Base-by-base conservation (phyloP, 2,329 filamentous ascomycete genomes). In the Curvularia sp. region DNA sequence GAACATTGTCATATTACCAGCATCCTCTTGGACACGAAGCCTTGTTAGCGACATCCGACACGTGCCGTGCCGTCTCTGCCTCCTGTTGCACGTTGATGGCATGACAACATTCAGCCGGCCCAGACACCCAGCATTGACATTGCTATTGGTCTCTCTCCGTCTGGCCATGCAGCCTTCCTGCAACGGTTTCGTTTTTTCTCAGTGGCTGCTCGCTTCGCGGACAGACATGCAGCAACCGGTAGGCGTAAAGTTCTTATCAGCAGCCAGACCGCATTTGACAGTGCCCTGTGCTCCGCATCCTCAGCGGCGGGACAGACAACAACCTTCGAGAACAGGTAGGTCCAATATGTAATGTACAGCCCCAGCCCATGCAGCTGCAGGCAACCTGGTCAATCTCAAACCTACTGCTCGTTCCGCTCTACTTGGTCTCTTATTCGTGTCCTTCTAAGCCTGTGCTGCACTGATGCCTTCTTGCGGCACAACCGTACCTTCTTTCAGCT, bases 201-300 rank as follows among this genome's bases (percentile, higher is more conserved):
- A 63, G 68, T 69, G 65, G 69, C 67, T 67, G 58, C 59, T 70
- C 65, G 67, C 66, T 69, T 69, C 57, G 50, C 58, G 55, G 56
- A 61, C 63, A 54, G 67, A 48, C 55, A 58, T 59, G 57, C 63
- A 60, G 55, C 53, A 54, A 43, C 49, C 60, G 53, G 62, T 63
- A 60, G 53, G 47, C 53, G 32, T 46, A 50, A 68, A 61, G 60
- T 69, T 57, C 73, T 76, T 76, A 76, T 75, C 73, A 68, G 66
- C 49, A 59, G 50, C 64, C 57, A 67, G 61, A 60, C 63, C 65
- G 66, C 58, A 60, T 60, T 61, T 64, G 65, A 60, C 56, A 61
- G 63, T 66, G 67, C 39, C 61, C 65, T 54, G 61, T 64, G 68
- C 71, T 68, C 64, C 65, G 58, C 65, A 67, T 64, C 55, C 64